phyloP scores from a whole-genome alignment of 2,329 filamentous ascomycete species.

The Aspergillus persii region DNA sequence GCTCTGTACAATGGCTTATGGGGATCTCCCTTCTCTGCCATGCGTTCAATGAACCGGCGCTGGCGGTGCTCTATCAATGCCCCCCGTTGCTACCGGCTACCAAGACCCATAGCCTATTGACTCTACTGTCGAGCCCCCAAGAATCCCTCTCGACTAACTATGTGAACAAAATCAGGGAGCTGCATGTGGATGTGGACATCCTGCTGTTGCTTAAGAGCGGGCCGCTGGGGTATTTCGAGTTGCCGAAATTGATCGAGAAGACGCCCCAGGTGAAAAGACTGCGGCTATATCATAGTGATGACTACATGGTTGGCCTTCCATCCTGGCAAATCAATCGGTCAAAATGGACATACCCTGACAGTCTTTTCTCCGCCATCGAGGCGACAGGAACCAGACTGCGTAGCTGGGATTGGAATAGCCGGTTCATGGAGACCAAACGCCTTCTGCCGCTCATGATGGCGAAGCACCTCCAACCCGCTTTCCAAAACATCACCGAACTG shows the following conservation, averaged over 20 bases:
- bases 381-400: slow-evolving; percentile 46
- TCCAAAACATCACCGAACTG: slow-evolving; percentile 42
- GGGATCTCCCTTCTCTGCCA: slow-evolving; percentile 62
- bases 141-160: slow-evolving; percentile 60
- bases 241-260: slow-evolving; percentile 59
- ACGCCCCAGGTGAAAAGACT: slow-evolving; percentile 68
- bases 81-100: slow-evolving; percentile 61
- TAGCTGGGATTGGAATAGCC: slow-evolving; percentile 57
- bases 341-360: slow-evolving; percentile 67
- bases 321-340: slow-evolving; percentile 26
- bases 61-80: slow-evolving; percentile 68
- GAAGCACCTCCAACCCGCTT: slow-evolving; percentile 56
- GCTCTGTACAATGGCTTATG: slow-evolving; percentile 58
- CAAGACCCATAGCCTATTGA: slow-evolving; percentile 49
- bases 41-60: slow-evolving; percentile 67
- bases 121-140: slow-evolving; percentile 56
- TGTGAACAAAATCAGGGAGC: slow-evolving; percentile 64
- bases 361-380: slow-evolving; percentile 64
- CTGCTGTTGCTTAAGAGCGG: slow-evolving; percentile 55
- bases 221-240: slow-evolving; percentile 54
- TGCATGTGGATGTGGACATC: slow-evolving; percentile 66
- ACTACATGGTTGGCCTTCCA: slow-evolving; percentile 45
- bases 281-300: slow-evolving; percentile 68
- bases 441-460: slow-evolving; percentile 50
- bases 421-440: slow-evolving; percentile 39